phyloP scores from a whole-genome alignment of 257 asterid genomes.

The Jacaranda copaia region DNA sequence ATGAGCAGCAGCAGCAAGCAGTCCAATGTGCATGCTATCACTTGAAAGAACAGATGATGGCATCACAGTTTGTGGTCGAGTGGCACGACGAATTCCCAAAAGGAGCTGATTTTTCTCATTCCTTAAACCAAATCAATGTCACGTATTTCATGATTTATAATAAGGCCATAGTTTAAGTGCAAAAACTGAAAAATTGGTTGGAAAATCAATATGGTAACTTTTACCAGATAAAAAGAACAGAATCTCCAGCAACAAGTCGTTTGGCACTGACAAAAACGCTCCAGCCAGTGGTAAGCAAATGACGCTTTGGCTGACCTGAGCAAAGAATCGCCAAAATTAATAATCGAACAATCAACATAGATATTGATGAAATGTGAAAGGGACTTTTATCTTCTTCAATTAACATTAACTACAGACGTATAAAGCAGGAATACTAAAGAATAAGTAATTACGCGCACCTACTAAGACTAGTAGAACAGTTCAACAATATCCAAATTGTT shows the following conservation, averaged over 20 bases:
- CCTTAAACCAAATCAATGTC: slow-evolving; percentile 50
- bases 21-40: slow-evolving; percentile 99
- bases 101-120: slow-evolving; percentile 94
- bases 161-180: not conserved
- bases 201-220: slow-evolving; percentile 17
- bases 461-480: not conserved
- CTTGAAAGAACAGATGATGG: slow-evolving; percentile 97
- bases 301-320: slow-evolving; percentile 74
- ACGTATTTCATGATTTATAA: not conserved
- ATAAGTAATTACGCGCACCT: not conserved
- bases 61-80: slow-evolving; percentile 96
- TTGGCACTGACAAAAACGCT: slow-evolving; percentile 73
- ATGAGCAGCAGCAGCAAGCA: slow-evolving; percentile 99
- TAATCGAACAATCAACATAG: slow-evolving; percentile 24
- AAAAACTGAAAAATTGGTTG: slow-evolving; percentile 19
- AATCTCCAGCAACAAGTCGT: slow-evolving; percentile 68
- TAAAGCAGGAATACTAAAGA: slow-evolving; percentile 13
- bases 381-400: not conserved
- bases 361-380: not conserved
- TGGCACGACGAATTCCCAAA: slow-evolving; percentile 93
- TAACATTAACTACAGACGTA: not conserved
- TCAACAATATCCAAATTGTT: too few relatives aligned
- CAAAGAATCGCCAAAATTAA: slow-evolving; percentile 1
- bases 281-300: slow-evolving; percentile 72
- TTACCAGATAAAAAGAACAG: slow-evolving; percentile 74